phyloP scores from a whole-genome alignment of 139 green algal species.

The Micractinium conductrix region DNA sequence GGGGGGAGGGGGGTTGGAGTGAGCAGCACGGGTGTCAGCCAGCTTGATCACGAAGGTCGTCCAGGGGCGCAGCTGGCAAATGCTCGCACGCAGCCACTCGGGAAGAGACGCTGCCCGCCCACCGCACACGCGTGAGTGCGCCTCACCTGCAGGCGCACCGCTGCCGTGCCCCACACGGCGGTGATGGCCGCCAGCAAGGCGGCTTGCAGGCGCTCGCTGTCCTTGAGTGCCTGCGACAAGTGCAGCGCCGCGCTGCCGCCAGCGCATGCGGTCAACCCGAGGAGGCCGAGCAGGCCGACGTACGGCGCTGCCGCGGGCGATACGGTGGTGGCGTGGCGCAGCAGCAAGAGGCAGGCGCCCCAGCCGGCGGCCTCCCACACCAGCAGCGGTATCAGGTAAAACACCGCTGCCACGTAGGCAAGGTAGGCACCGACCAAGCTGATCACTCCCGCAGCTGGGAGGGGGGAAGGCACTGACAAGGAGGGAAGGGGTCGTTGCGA shows the following conservation, averaged over 20 bases:
- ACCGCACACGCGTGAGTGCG: no score
- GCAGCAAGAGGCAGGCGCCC: not conserved
- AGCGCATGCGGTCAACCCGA: not conserved
- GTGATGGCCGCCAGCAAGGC: not conserved
- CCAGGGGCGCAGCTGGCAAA: no score
- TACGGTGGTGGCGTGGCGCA: not conserved
- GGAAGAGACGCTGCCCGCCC: no score
- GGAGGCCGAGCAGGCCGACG: slow-evolving; percentile 17
- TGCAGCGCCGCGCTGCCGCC: not conserved
- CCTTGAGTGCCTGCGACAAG: not conserved
- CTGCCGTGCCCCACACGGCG: not conserved
- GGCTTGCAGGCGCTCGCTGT: not conserved
- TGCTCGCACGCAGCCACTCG: no score
- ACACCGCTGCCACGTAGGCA: not conserved
- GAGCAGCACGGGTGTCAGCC: no score
- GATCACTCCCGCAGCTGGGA: not conserved
- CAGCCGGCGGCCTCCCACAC: slow-evolving; percentile 12
- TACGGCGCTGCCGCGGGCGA: not conserved
- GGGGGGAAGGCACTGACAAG: no score
- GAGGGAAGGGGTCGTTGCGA: no score
- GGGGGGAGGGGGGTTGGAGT: not conserved
- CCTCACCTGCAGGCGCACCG: slow-evolving; percentile 17
- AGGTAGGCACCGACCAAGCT: not conserved
- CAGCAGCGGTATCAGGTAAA: not conserved
- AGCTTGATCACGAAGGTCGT: no score